These are phyloP conservation scores for Fusarium pseudonygamai DNA, from an alignment of 2,329 filamentous ascomycete genomes.

Conservation along the genomic window DNA sequence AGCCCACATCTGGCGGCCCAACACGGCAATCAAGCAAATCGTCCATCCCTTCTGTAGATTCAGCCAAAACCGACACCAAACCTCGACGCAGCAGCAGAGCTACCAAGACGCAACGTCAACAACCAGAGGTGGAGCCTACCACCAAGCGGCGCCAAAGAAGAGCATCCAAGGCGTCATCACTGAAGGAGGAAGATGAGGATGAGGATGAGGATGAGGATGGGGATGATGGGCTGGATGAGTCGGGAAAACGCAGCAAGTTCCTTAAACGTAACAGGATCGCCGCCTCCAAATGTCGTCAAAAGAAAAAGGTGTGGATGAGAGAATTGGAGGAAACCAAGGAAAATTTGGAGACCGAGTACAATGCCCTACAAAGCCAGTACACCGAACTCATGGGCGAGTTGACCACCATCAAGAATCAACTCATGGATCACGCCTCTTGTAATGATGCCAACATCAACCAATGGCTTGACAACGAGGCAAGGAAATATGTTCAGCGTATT, in stretches of 20 bases:
- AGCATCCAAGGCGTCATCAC: background rate
- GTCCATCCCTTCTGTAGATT: conserved; percentile 19
- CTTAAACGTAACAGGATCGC: conserved; percentile 77
- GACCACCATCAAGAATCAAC: conserved; percentile 57
- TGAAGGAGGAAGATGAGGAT: conserved; percentile 31
- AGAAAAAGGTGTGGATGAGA: conserved; percentile 65
- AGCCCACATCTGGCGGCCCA: background rate
- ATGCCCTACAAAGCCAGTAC: conserved; percentile 55
- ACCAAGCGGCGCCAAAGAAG: background rate
- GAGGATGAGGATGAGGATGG: conserved; percentile 17
- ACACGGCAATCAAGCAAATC: conserved; percentile 36
- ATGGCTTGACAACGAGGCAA: conserved; percentile 64
- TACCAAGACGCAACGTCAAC: background rate
- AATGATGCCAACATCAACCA: conserved; percentile 62
- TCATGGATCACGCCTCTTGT: conserved; percentile 64
- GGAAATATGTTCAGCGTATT: conserved; percentile 54
- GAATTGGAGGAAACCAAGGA: conserved; percentile 59
- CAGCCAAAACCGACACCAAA: background rate
- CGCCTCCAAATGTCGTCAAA: conserved; percentile 78
- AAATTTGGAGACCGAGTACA: conserved; percentile 56
- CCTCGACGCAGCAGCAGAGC: background rate
- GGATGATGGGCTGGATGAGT: conserved; percentile 31
- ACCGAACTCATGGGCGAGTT: conserved; percentile 56
- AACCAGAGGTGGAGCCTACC: background rate
- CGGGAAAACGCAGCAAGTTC: conserved; percentile 63